Conservation (phyloP, 192 early-diverging fungal genomes). For the Obelidium mucronatum region DNA sequence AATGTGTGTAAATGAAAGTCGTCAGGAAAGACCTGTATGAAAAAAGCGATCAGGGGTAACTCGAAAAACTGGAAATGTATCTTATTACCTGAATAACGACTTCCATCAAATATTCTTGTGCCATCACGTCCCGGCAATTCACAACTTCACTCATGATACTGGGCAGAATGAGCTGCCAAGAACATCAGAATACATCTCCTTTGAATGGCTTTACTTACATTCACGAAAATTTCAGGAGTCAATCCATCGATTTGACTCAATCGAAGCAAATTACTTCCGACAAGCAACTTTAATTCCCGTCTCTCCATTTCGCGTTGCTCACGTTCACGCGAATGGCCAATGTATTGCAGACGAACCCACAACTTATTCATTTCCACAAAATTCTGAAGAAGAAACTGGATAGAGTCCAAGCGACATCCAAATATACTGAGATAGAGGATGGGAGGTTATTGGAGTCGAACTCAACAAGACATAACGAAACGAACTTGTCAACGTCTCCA, state of each 20-base stretch:
- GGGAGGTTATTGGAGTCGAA: no score
- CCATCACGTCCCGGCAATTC: slow-evolving; percentile 96
- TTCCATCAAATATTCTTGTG: slow-evolving; percentile 99
- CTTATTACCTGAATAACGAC: slow-evolving; percentile 97
- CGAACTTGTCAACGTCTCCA: slow-evolving; percentile 57
- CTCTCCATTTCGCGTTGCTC: slow-evolving; percentile 97
- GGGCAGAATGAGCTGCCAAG: slow-evolving; percentile 78
- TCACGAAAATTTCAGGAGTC: slow-evolving; percentile 82
- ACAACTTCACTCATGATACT: slow-evolving; percentile 95
- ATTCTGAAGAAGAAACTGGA: slow-evolving; percentile 95
- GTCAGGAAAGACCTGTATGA: slow-evolving; percentile 88
- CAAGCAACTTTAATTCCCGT: slow-evolving; percentile 90
- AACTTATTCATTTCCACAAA: slow-evolving; percentile 99
- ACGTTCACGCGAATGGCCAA: slow-evolving; percentile 91
- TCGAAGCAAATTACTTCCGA: slow-evolving; percentile 96
- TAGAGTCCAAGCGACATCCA: slow-evolving; percentile 90
- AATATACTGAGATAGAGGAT: slow-evolving; percentile 65
- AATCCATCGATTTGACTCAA: slow-evolving; percentile 92
- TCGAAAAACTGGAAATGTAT: slow-evolving; percentile 85
- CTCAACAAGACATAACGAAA: no score
- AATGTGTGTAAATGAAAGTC: slow-evolving; percentile 95
- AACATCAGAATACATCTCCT: not conserved
- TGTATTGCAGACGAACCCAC: slow-evolving; percentile 98
- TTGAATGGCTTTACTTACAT: slow-evolving; percentile 42
- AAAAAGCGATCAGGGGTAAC: slow-evolving; percentile 65